Evolutionary conservation across 768 basidiomycete genomes (phyloP).

Genomic region (Dacryopinax spathularia): DNA sequence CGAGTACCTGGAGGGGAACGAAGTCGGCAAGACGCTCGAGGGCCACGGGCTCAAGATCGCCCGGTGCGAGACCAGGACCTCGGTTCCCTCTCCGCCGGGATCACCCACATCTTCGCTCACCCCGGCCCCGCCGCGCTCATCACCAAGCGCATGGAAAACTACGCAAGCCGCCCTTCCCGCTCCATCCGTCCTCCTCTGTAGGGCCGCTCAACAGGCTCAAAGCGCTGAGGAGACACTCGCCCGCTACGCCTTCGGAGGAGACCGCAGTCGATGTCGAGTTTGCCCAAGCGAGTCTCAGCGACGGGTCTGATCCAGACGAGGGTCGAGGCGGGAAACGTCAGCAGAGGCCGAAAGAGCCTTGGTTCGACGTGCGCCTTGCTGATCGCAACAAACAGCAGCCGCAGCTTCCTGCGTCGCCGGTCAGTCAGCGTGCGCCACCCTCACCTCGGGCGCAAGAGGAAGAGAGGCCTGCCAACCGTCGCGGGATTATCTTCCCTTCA

Average conservation of each 20-base stretch:
- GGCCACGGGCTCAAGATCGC: conserved; percentile 74
- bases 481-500: not conserved
- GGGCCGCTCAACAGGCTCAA: not conserved
- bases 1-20: conserved; percentile 67
- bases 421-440: not conserved
- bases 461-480: not conserved
- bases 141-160: not conserved
- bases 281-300: not conserved
- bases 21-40: conserved; percentile 51
- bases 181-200: not conserved
- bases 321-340: not conserved
- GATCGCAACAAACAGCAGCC: not conserved
- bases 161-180: not conserved
- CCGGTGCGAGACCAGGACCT: conserved; percentile 60
- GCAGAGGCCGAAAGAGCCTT: not conserved
- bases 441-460: not conserved
- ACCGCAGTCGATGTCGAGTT: conserved; percentile 1
- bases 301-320: not conserved
- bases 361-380: not conserved
- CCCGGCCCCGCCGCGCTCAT: not conserved
- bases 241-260: not conserved
- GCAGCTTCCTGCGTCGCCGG: not conserved
- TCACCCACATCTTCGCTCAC: not conserved
- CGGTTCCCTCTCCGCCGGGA: not conserved
- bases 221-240: not conserved